Base-by-base conservation (phyloP, 2,329 filamentous ascomycete genomes). In the Arthrobotrys entomopaga region DNA sequence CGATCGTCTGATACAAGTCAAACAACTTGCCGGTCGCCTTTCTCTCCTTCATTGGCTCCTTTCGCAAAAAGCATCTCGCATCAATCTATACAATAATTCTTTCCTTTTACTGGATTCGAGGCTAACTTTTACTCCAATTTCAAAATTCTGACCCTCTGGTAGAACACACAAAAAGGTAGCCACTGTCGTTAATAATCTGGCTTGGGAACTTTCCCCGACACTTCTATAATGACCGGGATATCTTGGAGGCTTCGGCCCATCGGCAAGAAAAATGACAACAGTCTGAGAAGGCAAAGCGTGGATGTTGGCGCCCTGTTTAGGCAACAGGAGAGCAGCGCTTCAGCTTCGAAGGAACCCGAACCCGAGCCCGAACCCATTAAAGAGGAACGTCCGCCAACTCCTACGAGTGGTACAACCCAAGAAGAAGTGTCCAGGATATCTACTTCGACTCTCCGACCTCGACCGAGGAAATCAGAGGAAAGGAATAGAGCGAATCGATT, bases 231-330 rank as follows among this genome's bases (percentile, higher is more conserved):
- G 70, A 74, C 70, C 22, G 70, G 70, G 15, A 38, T 74, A 63
- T 67, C 70, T 59, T 74, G 70, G 70, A 74, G 70, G 50, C 70
- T 66, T n/a, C 57, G 70, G 29, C 70, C 63, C 13, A 52, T 61
- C 29, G 64, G 58, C 52, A 65, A 53, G 29, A 74, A 64, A 24
- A 57, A 74, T 15, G 70, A 74, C 53, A 52, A 24, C 20, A 67
- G 26, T 20, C 53, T 74, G 50, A 63, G 70, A 58, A 48, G 70
- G 64, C 70, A 74, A n/a, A 74, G 70, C 22, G 70, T 74, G 50
- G 70, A 74, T 22, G 70, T 74, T 26, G 70, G 70, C 29, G 63
- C 70, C 38, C 63, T 74, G 50, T 74, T 74, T 61, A 74, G 70
- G 58, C 63, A 74, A 48, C 70, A 74, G 57, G 69, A 73, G 50